phyloP scores from a whole-genome alignment of 176 grass and related monocot species.

The Carex kokanica region DNA sequence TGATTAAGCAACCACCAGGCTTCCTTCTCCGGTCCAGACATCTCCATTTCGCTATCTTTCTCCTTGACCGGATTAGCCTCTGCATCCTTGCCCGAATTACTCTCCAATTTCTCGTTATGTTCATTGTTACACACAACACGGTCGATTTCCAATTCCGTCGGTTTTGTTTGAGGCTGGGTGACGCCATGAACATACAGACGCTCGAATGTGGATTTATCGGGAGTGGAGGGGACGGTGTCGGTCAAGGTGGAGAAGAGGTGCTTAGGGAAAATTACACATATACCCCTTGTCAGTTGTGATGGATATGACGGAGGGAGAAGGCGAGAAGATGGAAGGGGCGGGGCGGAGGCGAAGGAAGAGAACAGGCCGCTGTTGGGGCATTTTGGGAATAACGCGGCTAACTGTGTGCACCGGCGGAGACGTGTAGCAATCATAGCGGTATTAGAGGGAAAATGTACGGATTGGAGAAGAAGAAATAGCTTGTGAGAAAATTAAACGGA shows the following conservation, averaged over 20 bases:
- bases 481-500: background rate
- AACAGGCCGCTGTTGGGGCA: slow-evolving; percentile 29
- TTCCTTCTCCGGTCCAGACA: slow-evolving; percentile 79
- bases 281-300: background rate
- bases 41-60: slow-evolving; percentile 47
- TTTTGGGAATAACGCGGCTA: slow-evolving; percentile 37
- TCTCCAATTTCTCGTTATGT: slow-evolving; percentile 22
- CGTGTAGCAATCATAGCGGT: slow-evolving; percentile 36
- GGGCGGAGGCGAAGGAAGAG: slow-evolving; percentile 7
- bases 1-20: slow-evolving; percentile 72
- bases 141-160: slow-evolving; percentile 25
- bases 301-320: slow-evolving; percentile 26
- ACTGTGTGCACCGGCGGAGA: slow-evolving; percentile 41
- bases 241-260: slow-evolving; percentile 37
- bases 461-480: slow-evolving; percentile 30
- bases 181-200: slow-evolving; percentile 36
- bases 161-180: background rate
- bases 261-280: slow-evolving; percentile 4
- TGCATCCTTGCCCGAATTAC: slow-evolving; percentile 24
- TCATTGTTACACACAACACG: slow-evolving; percentile 23
- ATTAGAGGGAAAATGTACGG: slow-evolving; percentile 15
- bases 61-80: slow-evolving; percentile 34
- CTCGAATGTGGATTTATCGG: slow-evolving; percentile 47
- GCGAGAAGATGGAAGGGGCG: slow-evolving; percentile 1
- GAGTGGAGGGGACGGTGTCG: slow-evolving; percentile 22